Evolutionary conservation across 345 rosid genomes (phyloP).

Genomic region (Salix viminalis): DNA sequence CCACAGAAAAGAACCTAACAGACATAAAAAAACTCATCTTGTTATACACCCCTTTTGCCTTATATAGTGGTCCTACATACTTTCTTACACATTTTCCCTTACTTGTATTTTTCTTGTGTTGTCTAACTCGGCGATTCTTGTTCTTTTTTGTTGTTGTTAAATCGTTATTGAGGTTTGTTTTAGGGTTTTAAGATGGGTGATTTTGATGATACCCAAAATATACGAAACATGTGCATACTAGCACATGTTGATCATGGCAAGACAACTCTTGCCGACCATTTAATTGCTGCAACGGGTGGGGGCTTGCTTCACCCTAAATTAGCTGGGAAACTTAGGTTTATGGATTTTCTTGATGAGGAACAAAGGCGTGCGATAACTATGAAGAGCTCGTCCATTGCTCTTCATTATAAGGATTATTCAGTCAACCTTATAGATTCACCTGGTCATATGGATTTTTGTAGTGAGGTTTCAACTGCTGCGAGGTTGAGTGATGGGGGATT

Average conservation of each 20-base stretch:
- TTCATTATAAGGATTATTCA: constrained; percentile 47
- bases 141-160: not conserved
- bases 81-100: not conserved
- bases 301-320: constrained; percentile 74
- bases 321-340: constrained; percentile 76
- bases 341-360: constrained; percentile 96
- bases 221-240: constrained; percentile 74
- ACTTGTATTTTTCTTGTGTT: not conserved
- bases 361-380: constrained; percentile 94
- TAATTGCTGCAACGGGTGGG: constrained; percentile 76
- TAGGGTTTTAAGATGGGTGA: constrained; percentile 25
- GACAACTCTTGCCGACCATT: constrained; percentile 89
- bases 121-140: not conserved
- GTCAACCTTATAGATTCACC: constrained; percentile 87
- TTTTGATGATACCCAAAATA: constrained; percentile 40
- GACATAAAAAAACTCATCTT: not conserved
- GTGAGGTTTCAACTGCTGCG: constrained; percentile 93
- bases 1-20: constrained; percentile 12
- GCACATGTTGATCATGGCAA: constrained; percentile 99
- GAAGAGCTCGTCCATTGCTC: constrained; percentile 91
- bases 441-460: constrained; percentile 96
- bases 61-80: not conserved
- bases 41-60: not conserved
- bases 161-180: not conserved
- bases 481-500: constrained; percentile 85